A percentile compares a stretch with the other conserved stretches of the same genome.
Conservation (phyloP, 2,329 filamentous ascomycete genomes). For the Cladosporium sp. region DNA sequence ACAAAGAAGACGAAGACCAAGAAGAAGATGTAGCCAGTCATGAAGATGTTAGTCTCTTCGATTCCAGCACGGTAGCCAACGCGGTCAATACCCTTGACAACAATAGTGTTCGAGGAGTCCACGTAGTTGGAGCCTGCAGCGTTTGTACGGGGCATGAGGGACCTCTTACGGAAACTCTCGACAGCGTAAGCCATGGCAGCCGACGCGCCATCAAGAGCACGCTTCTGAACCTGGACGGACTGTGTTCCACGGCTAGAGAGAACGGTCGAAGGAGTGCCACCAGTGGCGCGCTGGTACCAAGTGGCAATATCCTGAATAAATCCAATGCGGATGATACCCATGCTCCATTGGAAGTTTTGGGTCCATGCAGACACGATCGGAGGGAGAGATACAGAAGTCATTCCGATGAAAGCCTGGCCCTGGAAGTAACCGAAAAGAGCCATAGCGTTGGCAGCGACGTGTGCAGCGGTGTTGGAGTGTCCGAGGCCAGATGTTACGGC, state of each 20-base stretch:
- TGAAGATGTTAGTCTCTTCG: slow-evolving; percentile 88
- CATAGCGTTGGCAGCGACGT: slow-evolving; percentile 89
- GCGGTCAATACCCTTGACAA: slow-evolving; percentile 81
- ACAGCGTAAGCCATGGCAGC: slow-evolving; percentile 58
- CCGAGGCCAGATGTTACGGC: slow-evolving; percentile 87
- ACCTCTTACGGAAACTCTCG: slow-evolving; percentile 41
- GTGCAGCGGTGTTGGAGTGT: slow-evolving; percentile 90
- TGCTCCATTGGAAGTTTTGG: slow-evolving; percentile 97
- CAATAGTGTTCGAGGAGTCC: slow-evolving; percentile 43
- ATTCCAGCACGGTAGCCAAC: slow-evolving; percentile 84
- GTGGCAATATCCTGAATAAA: slow-evolving; percentile 89
- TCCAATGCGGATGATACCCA: slow-evolving; percentile 87
- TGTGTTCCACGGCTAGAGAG: slow-evolving; percentile 72
- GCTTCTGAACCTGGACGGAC: slow-evolving; percentile 82
- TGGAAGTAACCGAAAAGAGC: slow-evolving; percentile 97
- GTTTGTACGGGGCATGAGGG: slow-evolving; percentile 43
- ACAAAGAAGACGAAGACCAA: slow-evolving; percentile 78
- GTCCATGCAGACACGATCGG: slow-evolving; percentile 92
- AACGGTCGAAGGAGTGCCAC: slow-evolving; percentile 77
- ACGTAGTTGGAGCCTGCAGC: slow-evolving; percentile 31
- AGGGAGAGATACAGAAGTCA: slow-evolving; percentile 77
- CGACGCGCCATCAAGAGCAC: slow-evolving; percentile 51
- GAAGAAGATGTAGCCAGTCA: slow-evolving; percentile 89
- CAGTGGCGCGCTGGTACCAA: slow-evolving; percentile 94
- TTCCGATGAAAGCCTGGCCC: slow-evolving; percentile 85